These are phyloP conservation scores for Cyathus striatus DNA, from an alignment of 768 basidiomycete genomes.

Conservation along the genomic window DNA sequence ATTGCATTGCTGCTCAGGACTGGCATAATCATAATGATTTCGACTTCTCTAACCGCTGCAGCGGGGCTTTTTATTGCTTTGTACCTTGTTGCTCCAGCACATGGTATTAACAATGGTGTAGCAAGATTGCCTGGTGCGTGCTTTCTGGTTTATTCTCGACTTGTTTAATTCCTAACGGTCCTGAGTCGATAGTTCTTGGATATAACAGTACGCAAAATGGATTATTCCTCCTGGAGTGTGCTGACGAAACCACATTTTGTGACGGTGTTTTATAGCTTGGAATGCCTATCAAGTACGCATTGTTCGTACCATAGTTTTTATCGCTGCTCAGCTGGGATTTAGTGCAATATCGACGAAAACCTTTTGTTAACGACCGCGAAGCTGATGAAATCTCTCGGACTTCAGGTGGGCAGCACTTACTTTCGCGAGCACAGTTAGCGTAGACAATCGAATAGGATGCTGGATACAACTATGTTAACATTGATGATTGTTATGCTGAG, in stretches of 20 bases:
- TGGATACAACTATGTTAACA: slow-evolving; percentile 56
- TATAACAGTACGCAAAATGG: slow-evolving; percentile 49
- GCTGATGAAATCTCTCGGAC: slow-evolving; percentile 53
- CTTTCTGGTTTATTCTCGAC: too few species aligned
- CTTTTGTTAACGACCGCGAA: slow-evolving; percentile 45
- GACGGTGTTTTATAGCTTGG: slow-evolving; percentile 41
- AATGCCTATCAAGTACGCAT: slow-evolving; percentile 56
- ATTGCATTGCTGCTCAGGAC: too few species aligned
- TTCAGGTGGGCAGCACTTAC: slow-evolving; percentile 28
- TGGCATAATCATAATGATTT: slow-evolving; percentile 15
- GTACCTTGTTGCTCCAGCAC: slow-evolving; percentile 9
- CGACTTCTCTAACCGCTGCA: slow-evolving; percentile 13
- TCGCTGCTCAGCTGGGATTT: slow-evolving; percentile 9
- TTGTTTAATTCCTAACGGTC: too few species aligned
- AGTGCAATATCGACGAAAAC: slow-evolving; percentile 58
- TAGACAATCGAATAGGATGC: slow-evolving; percentile 31
- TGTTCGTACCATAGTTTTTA: not conserved
- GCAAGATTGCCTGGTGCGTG: slow-evolving; percentile 31
- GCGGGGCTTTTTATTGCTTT: slow-evolving; percentile 8
- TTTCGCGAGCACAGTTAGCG: not conserved
- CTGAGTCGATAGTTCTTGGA: slow-evolving; percentile 48
- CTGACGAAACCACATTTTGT: not conserved
- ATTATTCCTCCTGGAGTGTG: not conserved
- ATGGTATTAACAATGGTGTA: slow-evolving; percentile 25
- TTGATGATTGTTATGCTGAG: slow-evolving; percentile 65